A percentile compares a stretch with the other conserved stretches of the same genome.
Evolutionary conservation across 2,329 filamentous ascomycete genomes (phyloP).

Genomic region (Beauveria sp.): DNA sequence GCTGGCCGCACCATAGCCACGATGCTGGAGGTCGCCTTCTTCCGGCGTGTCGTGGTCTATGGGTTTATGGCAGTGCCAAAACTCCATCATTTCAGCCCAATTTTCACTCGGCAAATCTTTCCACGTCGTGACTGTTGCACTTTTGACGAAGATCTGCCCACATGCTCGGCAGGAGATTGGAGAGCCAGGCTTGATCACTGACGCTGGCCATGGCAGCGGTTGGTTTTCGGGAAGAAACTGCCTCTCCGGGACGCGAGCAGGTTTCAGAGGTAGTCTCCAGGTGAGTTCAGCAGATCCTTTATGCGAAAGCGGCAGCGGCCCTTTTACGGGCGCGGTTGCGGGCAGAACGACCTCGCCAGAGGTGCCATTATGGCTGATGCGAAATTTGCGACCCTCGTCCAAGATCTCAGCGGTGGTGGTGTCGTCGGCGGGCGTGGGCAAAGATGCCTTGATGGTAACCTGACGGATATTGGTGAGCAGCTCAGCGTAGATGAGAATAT

Average conservation of each 20-base stretch:
- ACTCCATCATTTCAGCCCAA: slow-evolving; percentile 99
- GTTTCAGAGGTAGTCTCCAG: slow-evolving; percentile 45
- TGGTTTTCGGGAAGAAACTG: slow-evolving; percentile 29
- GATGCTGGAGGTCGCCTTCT: slow-evolving; percentile 44
- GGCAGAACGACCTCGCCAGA: slow-evolving; percentile 34
- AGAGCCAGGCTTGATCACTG: slow-evolving; percentile 34
- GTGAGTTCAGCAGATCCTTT: slow-evolving; percentile 30
- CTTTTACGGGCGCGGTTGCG: slow-evolving; percentile 27
- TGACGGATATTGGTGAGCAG: slow-evolving; percentile 57
- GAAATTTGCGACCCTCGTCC: slow-evolving; percentile 36
- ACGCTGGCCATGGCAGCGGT: slow-evolving; percentile 49
- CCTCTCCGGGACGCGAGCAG: slow-evolving; percentile 17
- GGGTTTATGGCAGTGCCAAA: slow-evolving; percentile 99
- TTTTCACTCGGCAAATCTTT: slow-evolving; percentile 93
- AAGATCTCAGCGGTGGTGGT: slow-evolving; percentile 38
- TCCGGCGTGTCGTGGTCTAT: slow-evolving; percentile 39
- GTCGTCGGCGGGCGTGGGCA: slow-evolving; percentile 35
- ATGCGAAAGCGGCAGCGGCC: slow-evolving; percentile 31
- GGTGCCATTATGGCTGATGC: slow-evolving; percentile 38
- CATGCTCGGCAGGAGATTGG: slow-evolving; percentile 37
- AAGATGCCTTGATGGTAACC: slow-evolving; percentile 49
- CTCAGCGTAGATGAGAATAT: slow-evolving; percentile 52
- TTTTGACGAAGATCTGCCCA: slow-evolving; percentile 28
- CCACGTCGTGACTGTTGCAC: slow-evolving; percentile 51
- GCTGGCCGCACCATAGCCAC: slow-evolving; percentile 80